phyloP scores from a whole-genome alignment of 2,329 filamentous ascomycete genomes.

The Tolypocladium paradoxum region DNA sequence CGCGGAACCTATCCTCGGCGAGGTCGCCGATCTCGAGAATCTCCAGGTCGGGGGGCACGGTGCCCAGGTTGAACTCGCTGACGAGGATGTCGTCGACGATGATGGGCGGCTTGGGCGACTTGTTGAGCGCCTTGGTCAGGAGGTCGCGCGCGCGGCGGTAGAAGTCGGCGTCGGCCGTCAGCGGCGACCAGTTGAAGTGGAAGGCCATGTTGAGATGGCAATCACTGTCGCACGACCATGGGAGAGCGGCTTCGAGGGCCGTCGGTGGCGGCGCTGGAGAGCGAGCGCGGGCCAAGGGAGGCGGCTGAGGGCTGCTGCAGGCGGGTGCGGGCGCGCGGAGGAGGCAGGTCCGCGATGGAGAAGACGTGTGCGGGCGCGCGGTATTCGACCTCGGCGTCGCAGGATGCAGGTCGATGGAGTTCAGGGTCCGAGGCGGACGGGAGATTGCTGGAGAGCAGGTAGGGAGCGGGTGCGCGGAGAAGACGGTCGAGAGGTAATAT shows the following conservation, averaged over 20 bases:
- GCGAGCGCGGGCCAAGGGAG: no score
- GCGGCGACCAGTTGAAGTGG: constrained; percentile 99
- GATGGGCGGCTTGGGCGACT: constrained; percentile 93
- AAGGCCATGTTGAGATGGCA: constrained; percentile 74
- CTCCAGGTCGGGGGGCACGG: constrained; percentile 87
- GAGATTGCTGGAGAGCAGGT: background rate
- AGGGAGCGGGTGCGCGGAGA: background rate
- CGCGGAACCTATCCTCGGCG: constrained; percentile 90
- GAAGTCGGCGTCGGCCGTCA: constrained; percentile 88
- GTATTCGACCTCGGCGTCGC: background rate
- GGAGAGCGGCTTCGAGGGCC: constrained; percentile 10
- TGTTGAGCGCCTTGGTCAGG: constrained; percentile 90
- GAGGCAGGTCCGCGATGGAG: background rate
- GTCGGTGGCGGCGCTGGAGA: background rate
- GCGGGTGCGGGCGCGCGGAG: background rate
- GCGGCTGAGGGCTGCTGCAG: no score
- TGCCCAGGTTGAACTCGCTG: constrained; percentile 92
- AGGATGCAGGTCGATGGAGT: background rate
- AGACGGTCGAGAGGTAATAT: constrained; percentile 3
- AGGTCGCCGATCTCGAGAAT: constrained; percentile 96
- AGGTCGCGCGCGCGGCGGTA: constrained; percentile 87
- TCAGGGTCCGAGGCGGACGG: background rate
- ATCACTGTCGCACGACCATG: constrained; percentile 24
- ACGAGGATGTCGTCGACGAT: constrained; percentile 99
- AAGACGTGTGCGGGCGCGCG: background rate